Evolutionary conservation across 2,329 filamentous ascomycete genomes (phyloP).

Genomic region (Pseudogymnoascus sp.): DNA sequence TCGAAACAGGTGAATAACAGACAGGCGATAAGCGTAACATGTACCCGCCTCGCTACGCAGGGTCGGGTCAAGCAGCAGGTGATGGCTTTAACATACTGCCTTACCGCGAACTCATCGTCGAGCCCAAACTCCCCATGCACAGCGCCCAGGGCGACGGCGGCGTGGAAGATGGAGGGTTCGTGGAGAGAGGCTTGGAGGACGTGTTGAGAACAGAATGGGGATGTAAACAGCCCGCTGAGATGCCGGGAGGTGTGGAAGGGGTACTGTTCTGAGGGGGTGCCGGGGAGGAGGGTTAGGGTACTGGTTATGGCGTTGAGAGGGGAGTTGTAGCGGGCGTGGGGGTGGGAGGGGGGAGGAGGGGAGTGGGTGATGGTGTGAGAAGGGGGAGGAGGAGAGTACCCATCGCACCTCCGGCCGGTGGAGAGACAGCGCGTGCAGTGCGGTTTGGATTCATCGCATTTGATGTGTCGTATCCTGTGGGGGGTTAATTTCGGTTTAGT

Average conservation of each 20-base stretch:
- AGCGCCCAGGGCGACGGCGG: constrained; percentile 57
- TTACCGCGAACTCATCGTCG: constrained; percentile 45
- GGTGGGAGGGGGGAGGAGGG: too few species aligned
- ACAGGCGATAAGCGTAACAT: constrained; percentile 35
- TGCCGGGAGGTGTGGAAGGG: constrained; percentile 56
- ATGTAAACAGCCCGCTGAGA: constrained; percentile 59
- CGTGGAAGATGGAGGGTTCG: constrained; percentile 52
- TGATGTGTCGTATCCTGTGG: constrained; percentile 37
- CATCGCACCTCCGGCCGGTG: constrained; percentile 22
- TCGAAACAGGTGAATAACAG: constrained; percentile 45
- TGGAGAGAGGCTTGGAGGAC: constrained; percentile 55
- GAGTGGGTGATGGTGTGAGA: neutral
- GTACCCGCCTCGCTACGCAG: too few species aligned
- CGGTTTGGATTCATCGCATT: constrained; percentile 20
- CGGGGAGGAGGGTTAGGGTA: constrained; percentile 13
- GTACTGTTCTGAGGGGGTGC: constrained; percentile 35
- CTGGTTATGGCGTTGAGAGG: neutral
- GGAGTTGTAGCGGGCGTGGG: neutral
- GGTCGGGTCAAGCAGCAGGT: constrained; percentile 28
- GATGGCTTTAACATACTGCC: constrained; percentile 49
- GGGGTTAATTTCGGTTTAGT: constrained; percentile 11
- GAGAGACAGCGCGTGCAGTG: constrained; percentile 16
- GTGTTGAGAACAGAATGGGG: constrained; percentile 52
- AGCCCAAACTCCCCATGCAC: constrained; percentile 35
- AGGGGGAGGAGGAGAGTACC: constrained; percentile 14